Evolutionary conservation across 2,329 filamentous ascomycete species (phyloP), one percentile per base, ranked within the genome.

Genomic region (Epichloe gansuensis): DNA sequence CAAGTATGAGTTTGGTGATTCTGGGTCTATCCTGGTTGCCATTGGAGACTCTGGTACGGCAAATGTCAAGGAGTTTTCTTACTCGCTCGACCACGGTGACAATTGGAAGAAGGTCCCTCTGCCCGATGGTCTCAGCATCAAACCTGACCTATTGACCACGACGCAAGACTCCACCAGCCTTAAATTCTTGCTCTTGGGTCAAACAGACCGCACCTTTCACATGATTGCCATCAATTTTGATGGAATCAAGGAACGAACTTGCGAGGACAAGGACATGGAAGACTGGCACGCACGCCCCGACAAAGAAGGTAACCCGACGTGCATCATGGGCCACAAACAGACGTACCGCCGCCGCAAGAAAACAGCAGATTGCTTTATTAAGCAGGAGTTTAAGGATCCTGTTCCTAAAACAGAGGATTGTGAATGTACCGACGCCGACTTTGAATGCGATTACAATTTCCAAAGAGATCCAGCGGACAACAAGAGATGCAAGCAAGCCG

Each of bases 371-470:
- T 98, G 94, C 68, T 95, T 96, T 65, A 77, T 97, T 59, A 86
- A 87, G 60, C 76, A 87, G 54, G 81, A 91, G 50, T 96, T 95
- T 71, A 82, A 89, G 62, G 86, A 93, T 56, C 82, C 87, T 0
- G 69, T 79, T 36, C 80, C 85, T 2, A 73, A 83, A 55, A 84
- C 79, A 31, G 80, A 88, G 60, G 69, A 81, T 46, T 98, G 93
- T 72, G 81, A 87, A 41, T 98, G 93, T 68, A 82, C 83, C 0
- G 80, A 85, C 53, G 73, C 75, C 36, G 94, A 98, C 66, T 98
- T 95, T 65, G 93, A 98, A 69, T 98, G 93, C 66, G 91, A 97
- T 64, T 95, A 87, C 74, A 94, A 95, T 66, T 97, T 95, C 64
- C 72, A 82, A 54, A 79, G 80, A 59, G 74, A 75, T 52, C 75